Conservation (phyloP, 306 rosid species). For the Hylodesmum podocarpum region DNA sequence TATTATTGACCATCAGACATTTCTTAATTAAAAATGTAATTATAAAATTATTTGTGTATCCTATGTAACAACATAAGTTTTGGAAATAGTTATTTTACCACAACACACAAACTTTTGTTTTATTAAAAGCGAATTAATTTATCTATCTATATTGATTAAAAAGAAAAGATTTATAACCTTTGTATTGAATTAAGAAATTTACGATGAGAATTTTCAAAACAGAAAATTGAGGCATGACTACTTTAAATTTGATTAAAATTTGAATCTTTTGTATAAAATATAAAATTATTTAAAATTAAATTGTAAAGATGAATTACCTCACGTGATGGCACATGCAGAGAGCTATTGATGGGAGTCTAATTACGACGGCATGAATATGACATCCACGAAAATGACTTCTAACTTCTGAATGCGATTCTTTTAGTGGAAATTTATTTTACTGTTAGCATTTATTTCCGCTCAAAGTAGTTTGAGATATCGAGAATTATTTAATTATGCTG, state of each 20-base stretch:
- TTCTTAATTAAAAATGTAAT: background rate
- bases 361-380: background rate
- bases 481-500: conserved; percentile 1
- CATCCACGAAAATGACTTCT: conserved; percentile 9
- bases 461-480: background rate
- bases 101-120: background rate
- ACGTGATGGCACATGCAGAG: background rate
- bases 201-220: background rate
- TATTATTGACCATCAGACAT: too few relatives aligned
- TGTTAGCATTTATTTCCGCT: too few relatives aligned
- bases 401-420: background rate
- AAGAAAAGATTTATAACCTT: too few relatives aligned
- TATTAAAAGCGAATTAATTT: background rate
- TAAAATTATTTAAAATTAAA: background rate
- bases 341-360: background rate
- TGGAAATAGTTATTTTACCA: background rate
- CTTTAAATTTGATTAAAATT: background rate
- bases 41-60: background rate
- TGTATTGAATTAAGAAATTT: background rate
- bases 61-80: background rate
- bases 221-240: background rate
- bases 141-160: background rate
- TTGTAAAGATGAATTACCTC: background rate
- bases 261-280: background rate
- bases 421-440: background rate